Conservation (phyloP, 139 green algal genomes). For the Chlamydomonas asymmetrica region DNA sequence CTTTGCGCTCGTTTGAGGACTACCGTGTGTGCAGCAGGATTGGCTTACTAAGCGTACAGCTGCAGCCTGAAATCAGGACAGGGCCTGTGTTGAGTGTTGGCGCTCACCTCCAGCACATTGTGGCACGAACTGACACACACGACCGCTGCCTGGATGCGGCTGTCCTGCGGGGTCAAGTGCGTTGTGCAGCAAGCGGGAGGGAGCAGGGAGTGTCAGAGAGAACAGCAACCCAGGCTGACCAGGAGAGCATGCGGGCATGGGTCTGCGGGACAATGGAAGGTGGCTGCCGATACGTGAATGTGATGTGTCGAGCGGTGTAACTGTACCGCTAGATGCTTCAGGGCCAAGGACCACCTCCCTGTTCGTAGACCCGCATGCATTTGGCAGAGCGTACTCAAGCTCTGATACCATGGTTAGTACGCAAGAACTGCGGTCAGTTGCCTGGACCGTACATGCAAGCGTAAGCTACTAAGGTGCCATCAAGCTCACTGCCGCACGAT, state of each 20-base stretch:
- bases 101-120: slow-evolving; percentile 59
- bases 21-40: too few species aligned
- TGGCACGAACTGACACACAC: slow-evolving; percentile 62
- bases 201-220: not conserved
- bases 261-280: not conserved
- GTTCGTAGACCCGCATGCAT: not conserved
- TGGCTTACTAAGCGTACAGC: too few species aligned
- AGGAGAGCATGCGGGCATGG: not conserved
- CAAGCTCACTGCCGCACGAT: too few species aligned
- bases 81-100: too few species aligned
- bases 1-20: too few species aligned
- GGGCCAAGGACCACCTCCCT: not conserved
- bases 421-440: not conserved
- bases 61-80: too few species aligned
- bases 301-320: too few species aligned
- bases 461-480: not conserved
- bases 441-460: not conserved
- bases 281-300: not conserved
- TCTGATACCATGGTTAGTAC: not conserved
- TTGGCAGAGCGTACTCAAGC: not conserved
- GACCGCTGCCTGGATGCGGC: slow-evolving; percentile 63
- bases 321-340: not conserved
- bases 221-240: not conserved
- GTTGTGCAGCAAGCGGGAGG: not conserved
- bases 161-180: slow-evolving; percentile 2